Evolutionary conservation across 495 filamentous ascomycete genomes (phyloP), one percentile per base, ranked within the genome.

Genomic region (Podospora sp.): DNA sequence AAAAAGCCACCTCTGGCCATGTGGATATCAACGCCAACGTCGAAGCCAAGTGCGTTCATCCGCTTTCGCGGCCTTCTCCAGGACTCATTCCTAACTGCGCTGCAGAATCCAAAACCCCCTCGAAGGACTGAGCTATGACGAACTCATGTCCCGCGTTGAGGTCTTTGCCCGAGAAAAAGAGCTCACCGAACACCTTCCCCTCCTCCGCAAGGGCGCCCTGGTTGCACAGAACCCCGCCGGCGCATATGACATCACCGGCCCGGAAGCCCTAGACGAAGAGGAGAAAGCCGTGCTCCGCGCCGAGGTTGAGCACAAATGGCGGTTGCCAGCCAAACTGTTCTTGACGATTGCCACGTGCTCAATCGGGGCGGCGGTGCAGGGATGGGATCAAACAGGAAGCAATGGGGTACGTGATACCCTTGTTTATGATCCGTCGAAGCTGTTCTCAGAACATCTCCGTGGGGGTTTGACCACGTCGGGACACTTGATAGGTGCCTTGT

Each of bases 361-460:
- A 21, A 86, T 93, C 60, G 89, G 86, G n/a, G 91, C 91, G 18
- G 90, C 89, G 16, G 87, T 91, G 27, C 90, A 92, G 71, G 89
- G 89, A 29, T 91, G 88, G 88, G 88, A 90, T 71, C 88, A 90
- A 74, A 89, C 87, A 53, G 88, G 90, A n/a, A 86, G 85, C 2
- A 93, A 92, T 71, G 91, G 90, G 56, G 29, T 33, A 33, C 4
- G 29, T 3, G 4, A 33, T 33, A 3, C 29, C 29, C 8, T 4
- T 33, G 3, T 33, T 8, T 33, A 33, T 4, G 29, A 3, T 3
- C 8, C 29, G 3, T 33, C 8, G 29, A 33, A 4, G 29, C 8
- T n/a, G n/a, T n/a, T n/a, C n/a, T n/a, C n/a, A n/a, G n/a, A n/a
- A n/a, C n/a, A n/a, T n/a, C n/a, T n/a, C n/a, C n/a, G n/a, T n/a